These are phyloP conservation scores for Salix purpurea DNA, from an alignment of 345 rosid species.

Conservation along the genomic window DNA sequence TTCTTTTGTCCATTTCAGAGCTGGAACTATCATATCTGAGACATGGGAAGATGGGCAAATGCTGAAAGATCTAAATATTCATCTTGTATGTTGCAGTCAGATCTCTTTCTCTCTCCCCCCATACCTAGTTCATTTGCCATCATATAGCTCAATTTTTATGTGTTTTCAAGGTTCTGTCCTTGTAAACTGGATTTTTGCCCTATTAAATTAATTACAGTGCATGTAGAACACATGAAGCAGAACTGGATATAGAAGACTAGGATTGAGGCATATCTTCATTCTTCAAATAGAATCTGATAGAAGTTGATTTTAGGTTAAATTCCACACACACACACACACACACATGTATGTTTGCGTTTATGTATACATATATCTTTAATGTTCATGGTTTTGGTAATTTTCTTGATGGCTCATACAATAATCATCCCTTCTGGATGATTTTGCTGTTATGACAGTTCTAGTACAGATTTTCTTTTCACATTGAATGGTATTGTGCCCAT, in stretches of 20 bases:
- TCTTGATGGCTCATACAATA: neutral
- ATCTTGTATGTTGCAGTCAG: conserved; percentile 57
- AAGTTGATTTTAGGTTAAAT: no score
- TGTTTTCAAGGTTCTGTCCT: neutral
- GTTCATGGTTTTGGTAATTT: no score
- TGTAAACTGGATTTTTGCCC: neutral
- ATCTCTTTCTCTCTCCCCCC: neutral
- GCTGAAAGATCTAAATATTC: conserved; percentile 87
- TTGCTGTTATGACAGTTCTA: neutral
- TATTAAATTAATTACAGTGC: neutral
- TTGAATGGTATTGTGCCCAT: neutral
- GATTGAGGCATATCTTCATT: neutral
- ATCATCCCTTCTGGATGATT: neutral
- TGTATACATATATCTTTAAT: no score
- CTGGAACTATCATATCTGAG: conserved; percentile 95
- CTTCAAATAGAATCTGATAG: no score
- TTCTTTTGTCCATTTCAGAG: conserved; percentile 48
- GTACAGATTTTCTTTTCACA: neutral
- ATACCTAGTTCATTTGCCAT: neutral
- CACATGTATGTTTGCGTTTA: no score
- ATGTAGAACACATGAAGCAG: neutral
- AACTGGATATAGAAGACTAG: neutral
- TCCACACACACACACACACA: no score
- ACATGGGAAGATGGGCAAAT: conserved; percentile 99
- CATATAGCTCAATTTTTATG: neutral